Conservation (phyloP, 805 yeast genomes). For the Metschnikowia orientalis region DNA sequence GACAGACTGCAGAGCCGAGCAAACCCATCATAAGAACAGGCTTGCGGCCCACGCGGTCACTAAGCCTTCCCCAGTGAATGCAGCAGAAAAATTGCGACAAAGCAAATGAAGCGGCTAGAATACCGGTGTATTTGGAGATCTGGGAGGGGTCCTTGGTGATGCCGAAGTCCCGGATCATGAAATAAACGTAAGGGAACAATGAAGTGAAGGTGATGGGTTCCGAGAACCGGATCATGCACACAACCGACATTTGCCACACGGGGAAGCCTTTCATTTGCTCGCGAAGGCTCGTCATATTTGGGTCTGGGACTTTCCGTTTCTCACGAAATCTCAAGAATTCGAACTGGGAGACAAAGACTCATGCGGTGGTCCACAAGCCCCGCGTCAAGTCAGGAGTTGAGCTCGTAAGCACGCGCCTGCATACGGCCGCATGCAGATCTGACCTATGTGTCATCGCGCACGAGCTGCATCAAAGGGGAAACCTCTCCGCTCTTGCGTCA, state of each 20-base stretch:
- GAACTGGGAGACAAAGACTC: too few species aligned
- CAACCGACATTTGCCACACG: constrained; percentile 19
- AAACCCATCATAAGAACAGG: constrained; percentile 25
- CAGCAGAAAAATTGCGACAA: constrained; percentile 20
- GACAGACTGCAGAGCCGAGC: constrained; percentile 23
- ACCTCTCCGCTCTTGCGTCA: too few species aligned
- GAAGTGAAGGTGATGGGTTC: constrained; percentile 22
- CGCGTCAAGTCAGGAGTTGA: too few species aligned
- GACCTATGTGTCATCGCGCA: too few species aligned
- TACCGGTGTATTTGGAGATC: constrained; percentile 18
- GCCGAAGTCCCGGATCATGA: constrained; percentile 20
- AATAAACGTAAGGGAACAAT: constrained; percentile 19
- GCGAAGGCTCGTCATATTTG: constrained; percentile 7
- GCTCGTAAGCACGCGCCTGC: too few species aligned
- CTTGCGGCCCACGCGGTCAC: constrained; percentile 29
- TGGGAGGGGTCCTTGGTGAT: constrained; percentile 18
- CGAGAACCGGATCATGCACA: constrained; percentile 17
- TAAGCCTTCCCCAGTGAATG: constrained; percentile 28
- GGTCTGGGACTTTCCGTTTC: too few species aligned
- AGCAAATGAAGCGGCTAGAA: constrained; percentile 19
- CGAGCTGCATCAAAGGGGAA: too few species aligned
- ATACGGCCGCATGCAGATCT: too few species aligned
- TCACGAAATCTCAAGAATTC: too few species aligned
- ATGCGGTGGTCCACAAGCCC: too few species aligned
- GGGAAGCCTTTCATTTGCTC: constrained; percentile 19